phyloP scores from a whole-genome alignment of 805 yeast genomes.

The Monosporozyma aerobia region DNA sequence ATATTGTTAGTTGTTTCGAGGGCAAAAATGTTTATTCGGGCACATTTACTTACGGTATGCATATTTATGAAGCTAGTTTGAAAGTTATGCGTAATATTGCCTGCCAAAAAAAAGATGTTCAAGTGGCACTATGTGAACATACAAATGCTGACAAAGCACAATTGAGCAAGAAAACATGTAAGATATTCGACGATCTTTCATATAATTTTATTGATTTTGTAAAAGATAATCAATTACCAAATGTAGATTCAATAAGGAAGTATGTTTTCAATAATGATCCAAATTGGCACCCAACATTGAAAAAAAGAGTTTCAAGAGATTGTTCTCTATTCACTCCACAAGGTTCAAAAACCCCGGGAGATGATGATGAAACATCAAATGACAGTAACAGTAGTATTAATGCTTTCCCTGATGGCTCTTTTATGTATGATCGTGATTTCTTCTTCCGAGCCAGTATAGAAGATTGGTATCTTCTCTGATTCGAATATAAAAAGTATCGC shows the following conservation, averaged over 20 bases:
- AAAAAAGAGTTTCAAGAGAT: not conserved
- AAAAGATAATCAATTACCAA: not conserved
- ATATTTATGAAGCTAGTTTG: conserved; percentile 1
- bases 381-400: not conserved
- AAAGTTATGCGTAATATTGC: not conserved
- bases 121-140: not conserved
- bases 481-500: no score
- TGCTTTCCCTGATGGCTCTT: not conserved
- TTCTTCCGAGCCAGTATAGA: not conserved
- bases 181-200: not conserved
- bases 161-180: not conserved
- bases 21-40: conserved; percentile 1
- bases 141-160: not conserved
- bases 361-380: not conserved
- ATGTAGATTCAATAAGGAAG: not conserved
- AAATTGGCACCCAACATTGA: not conserved
- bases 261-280: not conserved
- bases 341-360: not conserved
- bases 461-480: not conserved
- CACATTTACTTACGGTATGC: not conserved
- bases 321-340: not conserved
- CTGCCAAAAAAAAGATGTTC: not conserved
- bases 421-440: conserved; percentile 8
- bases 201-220: not conserved
- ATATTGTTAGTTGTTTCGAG: conserved; percentile 10